phyloP scores from a whole-genome alignment of 2,329 filamentous ascomycete genomes.

The Dothistroma pini region DNA sequence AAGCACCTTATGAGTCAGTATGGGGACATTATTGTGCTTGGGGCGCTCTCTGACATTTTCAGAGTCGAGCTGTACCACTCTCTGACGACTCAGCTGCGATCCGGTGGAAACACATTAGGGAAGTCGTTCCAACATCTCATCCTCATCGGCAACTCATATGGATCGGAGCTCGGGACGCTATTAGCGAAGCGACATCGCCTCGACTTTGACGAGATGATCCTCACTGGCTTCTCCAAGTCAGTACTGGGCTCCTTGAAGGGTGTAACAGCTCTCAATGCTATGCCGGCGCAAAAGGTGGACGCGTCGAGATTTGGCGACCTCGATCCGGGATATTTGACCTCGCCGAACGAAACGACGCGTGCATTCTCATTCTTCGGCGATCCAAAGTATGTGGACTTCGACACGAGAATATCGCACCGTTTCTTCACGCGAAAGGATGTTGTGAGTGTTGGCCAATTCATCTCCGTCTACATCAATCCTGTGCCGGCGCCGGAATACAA shows the following conservation, averaged over 20 bases:
- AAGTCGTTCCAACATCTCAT: constrained; percentile 8
- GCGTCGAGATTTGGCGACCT: constrained; percentile 10
- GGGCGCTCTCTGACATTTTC: not conserved
- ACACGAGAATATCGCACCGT: constrained; percentile 9
- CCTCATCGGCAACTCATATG: constrained; percentile 15
- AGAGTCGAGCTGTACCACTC: constrained; percentile 13
- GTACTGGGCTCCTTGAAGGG: constrained; percentile 14
- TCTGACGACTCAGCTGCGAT: constrained; percentile 10
- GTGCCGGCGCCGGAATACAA: constrained; percentile 7
- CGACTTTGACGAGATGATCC: constrained; percentile 16
- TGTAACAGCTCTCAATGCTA: constrained; percentile 6
- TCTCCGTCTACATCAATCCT: constrained; percentile 11
- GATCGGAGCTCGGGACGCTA: constrained; percentile 9
- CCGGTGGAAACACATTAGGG: constrained; percentile 2
- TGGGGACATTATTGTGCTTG: no score
- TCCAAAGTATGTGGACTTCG: constrained; percentile 14
- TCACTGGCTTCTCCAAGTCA: constrained; percentile 18
- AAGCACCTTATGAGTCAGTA: constrained; percentile 14
- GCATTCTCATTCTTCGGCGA: constrained; percentile 21
- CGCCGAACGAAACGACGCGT: constrained; percentile 11
- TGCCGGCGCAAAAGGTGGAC: constrained; percentile 13
- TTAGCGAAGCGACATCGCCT: constrained; percentile 10
- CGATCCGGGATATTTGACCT: constrained; percentile 16
- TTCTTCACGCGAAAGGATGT: constrained; percentile 17
- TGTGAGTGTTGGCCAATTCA: constrained; percentile 17